Conservation (phyloP, 2,329 filamentous ascomycete species). For the Xylariales sp. region DNA sequence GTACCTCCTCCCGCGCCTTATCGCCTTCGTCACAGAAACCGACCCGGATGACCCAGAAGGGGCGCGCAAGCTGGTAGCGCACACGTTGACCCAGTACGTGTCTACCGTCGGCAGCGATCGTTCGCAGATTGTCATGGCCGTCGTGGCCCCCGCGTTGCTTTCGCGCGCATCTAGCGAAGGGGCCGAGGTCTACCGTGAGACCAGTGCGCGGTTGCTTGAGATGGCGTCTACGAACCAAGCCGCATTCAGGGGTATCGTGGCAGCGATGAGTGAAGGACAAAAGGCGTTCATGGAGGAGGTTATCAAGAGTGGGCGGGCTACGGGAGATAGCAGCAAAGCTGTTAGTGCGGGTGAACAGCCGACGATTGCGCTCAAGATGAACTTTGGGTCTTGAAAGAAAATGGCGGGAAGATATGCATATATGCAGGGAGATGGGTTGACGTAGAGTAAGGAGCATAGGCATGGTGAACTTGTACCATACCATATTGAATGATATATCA, state of each 20-base stretch:
- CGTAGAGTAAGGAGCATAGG: too few relatives aligned
- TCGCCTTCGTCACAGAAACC: slow-evolving; percentile 68
- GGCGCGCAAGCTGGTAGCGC: slow-evolving; percentile 64
- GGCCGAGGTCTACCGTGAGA: slow-evolving; percentile 61
- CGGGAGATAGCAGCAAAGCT: slow-evolving; percentile 33
- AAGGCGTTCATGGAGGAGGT: slow-evolving; percentile 77
- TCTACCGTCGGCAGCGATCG: slow-evolving; percentile 40
- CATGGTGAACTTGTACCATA: too few relatives aligned
- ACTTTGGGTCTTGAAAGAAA: slow-evolving; percentile 55
- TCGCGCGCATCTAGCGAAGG: slow-evolving; percentile 64
- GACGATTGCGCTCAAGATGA: slow-evolving; percentile 90
- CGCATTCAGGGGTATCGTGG: slow-evolving; percentile 71
- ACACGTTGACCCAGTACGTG: slow-evolving; percentile 72
- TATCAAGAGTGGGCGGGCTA: slow-evolving; percentile 59
- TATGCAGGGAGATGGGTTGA: too few relatives aligned
- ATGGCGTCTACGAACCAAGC: slow-evolving; percentile 70
- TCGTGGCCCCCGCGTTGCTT: slow-evolving; percentile 75
- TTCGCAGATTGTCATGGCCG: slow-evolving; percentile 59
- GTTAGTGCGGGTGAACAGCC: slow-evolving; percentile 55
- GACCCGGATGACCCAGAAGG: slow-evolving; percentile 75
- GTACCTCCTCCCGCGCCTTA: slow-evolving; percentile 68
- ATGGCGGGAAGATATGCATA: neutral
- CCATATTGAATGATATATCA: too few relatives aligned
- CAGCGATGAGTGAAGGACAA: slow-evolving; percentile 63
- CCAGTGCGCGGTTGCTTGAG: slow-evolving; percentile 71